Base-by-base conservation (phyloP, 768 basidiomycete genomes). In the Sarcomyxa edulis region DNA sequence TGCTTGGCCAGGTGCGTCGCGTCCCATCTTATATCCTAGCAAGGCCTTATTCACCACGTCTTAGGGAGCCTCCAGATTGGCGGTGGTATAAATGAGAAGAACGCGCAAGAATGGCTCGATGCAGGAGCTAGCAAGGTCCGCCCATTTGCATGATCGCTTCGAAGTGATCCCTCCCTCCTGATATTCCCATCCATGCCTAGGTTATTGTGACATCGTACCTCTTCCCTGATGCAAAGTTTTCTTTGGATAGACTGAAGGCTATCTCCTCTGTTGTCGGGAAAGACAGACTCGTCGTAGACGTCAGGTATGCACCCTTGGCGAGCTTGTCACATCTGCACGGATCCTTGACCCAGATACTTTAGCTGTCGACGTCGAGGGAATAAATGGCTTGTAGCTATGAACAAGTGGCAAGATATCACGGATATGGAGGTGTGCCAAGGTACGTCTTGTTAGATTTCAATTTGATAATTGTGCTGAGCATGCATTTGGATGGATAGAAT, bases 121-220 rank as follows among this genome's bases (percentile, higher is more conserved):
- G 74, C 75, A 2, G 95, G 95, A 4, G 96, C 96, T 12, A 84
- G 83, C 55, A 98, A 99, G 72, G 95, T 62, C 39, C 7, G 48
- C 27, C 15, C 11, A 20, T 15, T 20, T 31, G 5, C 23, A 25
- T 32, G 8, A n/a, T 23, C 35, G 26, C 19, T 8, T 12, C 23
- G 16, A 23, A 9, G 11, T 20, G 33, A 18, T 25, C 21, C 8
- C 32, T 35, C 27, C 22, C 27, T 20, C 4, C 3, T 9, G 21
- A 42, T 19, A 20, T 24, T 41, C n/a, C n/a, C n/a, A 12, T 29
- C 16, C 12, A n/a, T 1, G 12, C 20, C 15, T 31, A 98, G 94
- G 81, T 98, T 48, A 97, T 99, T 37, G 87, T 99, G n/a, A 99
- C 96, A 3, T 96, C 94, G 9, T 90, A 82, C 61, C 78, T 99